Evolutionary conservation across 2,329 filamentous ascomycete species (phyloP).

Genomic region (Ascosphaera aggregata): DNA sequence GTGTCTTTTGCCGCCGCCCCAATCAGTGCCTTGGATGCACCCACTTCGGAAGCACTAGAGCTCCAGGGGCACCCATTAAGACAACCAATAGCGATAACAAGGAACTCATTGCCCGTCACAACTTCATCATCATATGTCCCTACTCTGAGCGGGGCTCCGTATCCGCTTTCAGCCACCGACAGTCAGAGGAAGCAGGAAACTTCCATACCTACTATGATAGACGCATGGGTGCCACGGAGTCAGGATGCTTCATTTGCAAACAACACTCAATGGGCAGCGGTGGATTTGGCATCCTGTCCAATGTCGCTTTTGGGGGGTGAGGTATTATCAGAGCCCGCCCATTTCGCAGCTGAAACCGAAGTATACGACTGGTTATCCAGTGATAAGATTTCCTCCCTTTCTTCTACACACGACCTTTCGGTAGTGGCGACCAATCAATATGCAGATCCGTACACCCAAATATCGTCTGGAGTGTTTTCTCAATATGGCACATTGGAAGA

Average conservation of each 20-base stretch:
- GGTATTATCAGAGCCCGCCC: background rate
- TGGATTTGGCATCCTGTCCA: background rate
- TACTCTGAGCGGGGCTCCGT: background rate
- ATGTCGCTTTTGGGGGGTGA: background rate
- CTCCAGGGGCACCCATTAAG: background rate
- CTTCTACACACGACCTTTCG: background rate
- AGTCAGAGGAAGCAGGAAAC: background rate
- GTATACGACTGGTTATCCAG: background rate
- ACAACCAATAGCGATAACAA: background rate
- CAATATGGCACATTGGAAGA: conserved; percentile 23
- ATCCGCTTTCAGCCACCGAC: background rate
- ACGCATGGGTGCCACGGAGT: background rate
- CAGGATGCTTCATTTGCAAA: background rate
- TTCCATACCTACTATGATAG: background rate
- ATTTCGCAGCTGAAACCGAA: background rate
- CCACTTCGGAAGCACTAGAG: background rate
- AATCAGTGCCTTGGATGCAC: background rate
- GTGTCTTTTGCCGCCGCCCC: background rate
- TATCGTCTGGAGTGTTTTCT: background rate
- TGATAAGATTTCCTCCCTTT: background rate
- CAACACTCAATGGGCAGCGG: background rate
- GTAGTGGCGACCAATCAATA: background rate
- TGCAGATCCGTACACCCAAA: background rate
- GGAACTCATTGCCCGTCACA: background rate
- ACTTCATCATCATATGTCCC: background rate